Base-by-base conservation (phyloP, 2,329 filamentous ascomycete species). In the Fusarium austroafricanum region DNA sequence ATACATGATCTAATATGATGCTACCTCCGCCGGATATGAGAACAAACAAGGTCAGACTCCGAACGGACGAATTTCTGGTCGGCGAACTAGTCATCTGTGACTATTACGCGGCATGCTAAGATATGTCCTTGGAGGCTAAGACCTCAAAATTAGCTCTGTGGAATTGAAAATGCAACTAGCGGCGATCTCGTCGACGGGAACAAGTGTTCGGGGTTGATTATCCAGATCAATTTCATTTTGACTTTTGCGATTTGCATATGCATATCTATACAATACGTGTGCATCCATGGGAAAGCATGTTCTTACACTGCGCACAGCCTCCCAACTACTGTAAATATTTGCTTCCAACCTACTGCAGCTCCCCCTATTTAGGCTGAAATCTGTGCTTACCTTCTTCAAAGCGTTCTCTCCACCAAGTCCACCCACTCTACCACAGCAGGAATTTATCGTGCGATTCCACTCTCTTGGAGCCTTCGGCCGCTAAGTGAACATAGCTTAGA, bases 401-500 rank as follows among this genome's bases (percentile, higher is more conserved):
- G 61, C 50, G 38, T 55, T 26, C 62, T 61, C 61, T 61, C 55
- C 58, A 61, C 59, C 51, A 49, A 26, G 26, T 10, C 44, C 57
- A 37, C 47, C 61, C 50, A 67, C 61, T 47, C n/a, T n/a, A n/a
- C n/a, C n/a, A n/a, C n/a, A n/a, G 35, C 58, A 52, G 60, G 57
- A 69, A 57, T 59, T 55, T 55, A 62, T 70, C 51, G 62, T 64
- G 58, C 63, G 42, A 72, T 69, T 58, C 38, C 42, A 54, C 42
- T 21, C 50, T 43, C 45, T 58, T 49, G 31, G 21, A 37, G 51
- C 55, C 55, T 56, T 61, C 47, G 46, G 57, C 57, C 55, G 53
- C 67, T 59, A 70, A 64, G 70, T 70, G 70, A 65, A 60, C 63
- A 56, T 59, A 40, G 66, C 63, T 64, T 20, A 28, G 53, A 40